Evolutionary conservation across 768 basidiomycete species (phyloP).

Genomic region (Amanita brunnescens): DNA sequence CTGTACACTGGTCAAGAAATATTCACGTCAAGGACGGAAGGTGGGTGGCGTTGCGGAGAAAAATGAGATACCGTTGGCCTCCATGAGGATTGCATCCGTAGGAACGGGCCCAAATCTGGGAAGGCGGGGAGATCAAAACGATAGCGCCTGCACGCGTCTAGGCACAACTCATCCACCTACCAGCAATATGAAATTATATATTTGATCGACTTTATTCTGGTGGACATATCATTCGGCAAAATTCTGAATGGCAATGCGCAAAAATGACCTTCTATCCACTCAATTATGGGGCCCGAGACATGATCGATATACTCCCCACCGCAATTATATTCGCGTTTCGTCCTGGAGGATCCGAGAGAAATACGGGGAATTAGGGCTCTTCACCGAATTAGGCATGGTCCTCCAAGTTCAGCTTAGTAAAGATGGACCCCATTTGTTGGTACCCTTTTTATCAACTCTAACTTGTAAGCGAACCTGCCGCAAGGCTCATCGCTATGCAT

Average conservation of each 20-base stretch:
- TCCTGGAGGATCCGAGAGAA: neutral
- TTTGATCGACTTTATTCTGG: slow-evolving; percentile 3
- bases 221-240: neutral
- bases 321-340: too few relatives aligned
- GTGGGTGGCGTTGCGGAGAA: slow-evolving; percentile 30
- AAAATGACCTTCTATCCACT: neutral
- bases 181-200: slow-evolving; percentile 7
- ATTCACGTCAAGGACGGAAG: slow-evolving; percentile 17
- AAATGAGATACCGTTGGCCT: slow-evolving; percentile 17
- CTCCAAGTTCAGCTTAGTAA: slow-evolving; percentile 30
- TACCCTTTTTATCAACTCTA: slow-evolving; percentile 28
- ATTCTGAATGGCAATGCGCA: too few relatives aligned
- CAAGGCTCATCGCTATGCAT: neutral
- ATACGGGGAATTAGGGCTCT: slow-evolving; percentile 12
- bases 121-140: slow-evolving; percentile 7
- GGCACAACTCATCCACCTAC: slow-evolving; percentile 1
- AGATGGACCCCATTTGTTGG: slow-evolving; percentile 29
- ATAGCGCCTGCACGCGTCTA: neutral
- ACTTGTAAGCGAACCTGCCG: slow-evolving; percentile 8
- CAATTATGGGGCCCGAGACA: slow-evolving; percentile 28
- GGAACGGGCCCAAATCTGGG: slow-evolving; percentile 13
- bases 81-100: slow-evolving; percentile 33
- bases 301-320: slow-evolving; percentile 30
- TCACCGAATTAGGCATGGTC: slow-evolving; percentile 19
- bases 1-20: neutral